Percentiles rank a stretch among this genome's conserved stretches.
Evolutionary conservation across 768 basidiomycete species (phyloP).

Genomic region (Podaxis sp.): DNA sequence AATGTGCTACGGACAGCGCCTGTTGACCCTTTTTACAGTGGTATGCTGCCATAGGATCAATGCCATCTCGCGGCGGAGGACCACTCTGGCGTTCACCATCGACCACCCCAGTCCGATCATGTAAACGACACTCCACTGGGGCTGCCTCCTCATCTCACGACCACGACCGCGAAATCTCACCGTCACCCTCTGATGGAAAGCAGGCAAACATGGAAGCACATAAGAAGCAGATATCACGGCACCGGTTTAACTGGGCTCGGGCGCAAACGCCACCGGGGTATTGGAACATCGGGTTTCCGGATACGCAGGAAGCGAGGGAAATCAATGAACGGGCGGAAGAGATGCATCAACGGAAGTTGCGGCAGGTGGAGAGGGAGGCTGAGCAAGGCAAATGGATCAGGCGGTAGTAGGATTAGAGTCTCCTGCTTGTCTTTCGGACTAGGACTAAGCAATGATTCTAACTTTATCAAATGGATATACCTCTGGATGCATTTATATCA

Average conservation of each 20-base stretch:
- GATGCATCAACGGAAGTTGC: conserved; percentile 66
- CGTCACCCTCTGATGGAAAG: conserved; percentile 13
- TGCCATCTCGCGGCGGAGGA: conserved; percentile 58
- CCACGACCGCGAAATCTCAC: conserved; percentile 8
- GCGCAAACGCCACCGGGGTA: conserved; percentile 80
- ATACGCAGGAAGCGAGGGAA: conserved; percentile 71
- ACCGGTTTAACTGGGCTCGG: conserved; percentile 66
- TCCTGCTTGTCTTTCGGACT: background rate
- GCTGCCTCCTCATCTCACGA: conserved; percentile 4
- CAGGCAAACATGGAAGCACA: conserved; percentile 42
- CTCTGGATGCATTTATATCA: background rate
- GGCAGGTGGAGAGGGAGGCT: conserved; percentile 56
- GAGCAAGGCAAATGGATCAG: conserved; percentile 39
- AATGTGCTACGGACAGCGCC: background rate
- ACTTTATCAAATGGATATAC: background rate
- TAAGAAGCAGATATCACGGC: conserved; percentile 66
- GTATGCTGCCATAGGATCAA: conserved; percentile 69
- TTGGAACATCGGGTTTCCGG: conserved; percentile 89
- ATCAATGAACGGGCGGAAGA: conserved; percentile 73
- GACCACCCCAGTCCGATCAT: conserved; percentile 26
- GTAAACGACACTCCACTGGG: conserved; percentile 20
- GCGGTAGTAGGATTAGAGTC: conserved; percentile 12
- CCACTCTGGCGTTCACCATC: conserved; percentile 74
- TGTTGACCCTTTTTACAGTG: conserved; percentile 43
- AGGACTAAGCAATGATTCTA: background rate